Base-by-base conservation (phyloP, 2,329 filamentous ascomycete genomes). In the Pyrenophora seminiperda region DNA sequence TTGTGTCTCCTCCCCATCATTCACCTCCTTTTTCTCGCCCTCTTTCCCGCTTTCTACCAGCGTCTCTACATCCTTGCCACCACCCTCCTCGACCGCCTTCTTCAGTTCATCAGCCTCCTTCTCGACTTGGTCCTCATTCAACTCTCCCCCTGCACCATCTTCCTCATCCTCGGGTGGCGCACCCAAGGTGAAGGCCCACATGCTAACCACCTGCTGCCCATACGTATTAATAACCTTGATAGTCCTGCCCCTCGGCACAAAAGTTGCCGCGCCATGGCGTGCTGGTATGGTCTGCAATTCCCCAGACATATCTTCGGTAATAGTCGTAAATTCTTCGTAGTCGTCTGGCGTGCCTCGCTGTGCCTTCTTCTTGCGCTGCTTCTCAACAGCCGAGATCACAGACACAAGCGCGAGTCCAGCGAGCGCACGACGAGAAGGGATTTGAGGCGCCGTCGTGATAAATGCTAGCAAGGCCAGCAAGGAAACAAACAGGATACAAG, bases 151-250 rank as follows among this genome's bases (percentile, higher is more conserved):
- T 41, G 66, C 56, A 9, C 52, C 53, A 32, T 58, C 58, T 2
- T 56, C 69, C 7, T 58, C 70, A 14, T 73, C 66, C 29, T 73
- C 70, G 3, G 77, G 77, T 13, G 77, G 77, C n/a, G 72, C 67
- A 7, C 73, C 72, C 27, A 80, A 56, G 1, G 75, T 75, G 56
- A 80, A 79, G 0, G 76, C 78, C 78, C 78, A 80, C 18, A 75
- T 77, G 49, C 77, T 77, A 18, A 79, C 71, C 7, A 78, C 75
- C 63, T 80, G 78, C 37, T 74, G 75, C n/a, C 77, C 78, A 50
- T 77, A 78, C 1, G 76, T 78, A 48, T 79, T 79, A 48, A 79
- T 73, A 33, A 80, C 76, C 61, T 79, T 79, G 65, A 80, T 78
- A 2, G 71, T 74, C 47, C 76, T 70, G 15, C 77, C 77, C 17